Evolutionary conservation across 257 asterid species (phyloP).

Genomic region (Ehretia macrophylla): DNA sequence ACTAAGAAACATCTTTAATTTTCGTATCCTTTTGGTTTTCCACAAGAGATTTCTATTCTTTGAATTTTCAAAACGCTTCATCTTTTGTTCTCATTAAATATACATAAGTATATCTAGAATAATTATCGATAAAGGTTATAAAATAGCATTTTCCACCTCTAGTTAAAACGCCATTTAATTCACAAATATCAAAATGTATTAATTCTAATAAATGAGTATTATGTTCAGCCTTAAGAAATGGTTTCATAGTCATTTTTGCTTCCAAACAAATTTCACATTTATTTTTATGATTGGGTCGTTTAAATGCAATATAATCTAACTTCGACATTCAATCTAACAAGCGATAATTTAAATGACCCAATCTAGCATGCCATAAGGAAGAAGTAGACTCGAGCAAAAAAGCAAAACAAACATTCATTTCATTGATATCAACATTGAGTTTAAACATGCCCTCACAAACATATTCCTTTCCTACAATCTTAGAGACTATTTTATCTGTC

Average conservation of each 20-base stretch:
- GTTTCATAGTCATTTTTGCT: neutral
- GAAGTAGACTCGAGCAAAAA: neutral
- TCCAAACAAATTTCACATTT: neutral
- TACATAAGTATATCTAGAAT: neutral
- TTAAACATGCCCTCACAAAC: neutral
- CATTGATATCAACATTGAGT: neutral
- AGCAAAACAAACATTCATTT: neutral
- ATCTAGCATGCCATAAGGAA: neutral
- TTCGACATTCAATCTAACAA: neutral
- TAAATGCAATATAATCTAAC: neutral
- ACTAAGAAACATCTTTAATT: neutral
- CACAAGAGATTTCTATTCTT: neutral
- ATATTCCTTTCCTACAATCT: constrained; percentile 2
- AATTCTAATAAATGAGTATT: neutral
- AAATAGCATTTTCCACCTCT: neutral
- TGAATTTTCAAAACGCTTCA: neutral
- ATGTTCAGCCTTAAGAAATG: neutral
- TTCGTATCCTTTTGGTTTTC: neutral
- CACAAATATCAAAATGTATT: constrained; percentile 1
- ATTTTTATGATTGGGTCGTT: neutral
- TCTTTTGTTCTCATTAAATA: constrained; percentile 1
- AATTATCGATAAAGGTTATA: neutral
- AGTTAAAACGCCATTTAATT: neutral
- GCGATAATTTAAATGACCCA: neutral
- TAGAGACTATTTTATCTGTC: neutral